Conservation (phyloP, 495 filamentous ascomycete species). For the Hypoxylon crocopeplum region DNA sequence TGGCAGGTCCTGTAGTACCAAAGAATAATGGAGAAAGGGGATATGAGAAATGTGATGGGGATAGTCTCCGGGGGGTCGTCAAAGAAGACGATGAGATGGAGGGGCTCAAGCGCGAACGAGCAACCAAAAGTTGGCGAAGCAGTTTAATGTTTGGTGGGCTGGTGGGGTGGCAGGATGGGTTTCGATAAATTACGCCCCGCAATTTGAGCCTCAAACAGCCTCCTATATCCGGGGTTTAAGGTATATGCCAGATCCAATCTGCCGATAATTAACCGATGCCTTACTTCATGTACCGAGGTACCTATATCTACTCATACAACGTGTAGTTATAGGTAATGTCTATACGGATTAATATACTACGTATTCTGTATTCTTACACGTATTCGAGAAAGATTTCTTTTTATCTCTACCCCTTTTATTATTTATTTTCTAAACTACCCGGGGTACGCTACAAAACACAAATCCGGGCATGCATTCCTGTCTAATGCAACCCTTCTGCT, state of each 20-base stretch:
- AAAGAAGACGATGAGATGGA: slow-evolving; percentile 13
- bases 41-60: background rate
- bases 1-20: background rate
- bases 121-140: slow-evolving; percentile 21
- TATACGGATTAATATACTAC: too few species aligned
- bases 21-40: background rate
- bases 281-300: too few species aligned
- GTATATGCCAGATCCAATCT: background rate
- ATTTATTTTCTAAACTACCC: too few species aligned
- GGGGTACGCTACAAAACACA: too few species aligned
- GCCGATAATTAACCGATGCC: too few species aligned
- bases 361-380: too few species aligned
- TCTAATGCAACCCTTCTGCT: slow-evolving; percentile 16
- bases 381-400: too few species aligned
- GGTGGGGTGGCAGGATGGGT: slow-evolving; percentile 14
- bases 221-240: slow-evolving; percentile 17
- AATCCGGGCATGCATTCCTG: too few species aligned
- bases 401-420: too few species aligned
- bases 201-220: slow-evolving; percentile 31
- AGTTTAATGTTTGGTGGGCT: slow-evolving; percentile 23
- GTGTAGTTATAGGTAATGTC: too few species aligned
- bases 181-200: too few species aligned
- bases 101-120: slow-evolving; percentile 19
- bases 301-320: too few species aligned
- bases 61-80: background rate